Percentiles rank a stretch among this genome's conserved stretches.
phyloP scores from a whole-genome alignment of 176 grass and related monocot species.

The Eremochloa ophiuroides region DNA sequence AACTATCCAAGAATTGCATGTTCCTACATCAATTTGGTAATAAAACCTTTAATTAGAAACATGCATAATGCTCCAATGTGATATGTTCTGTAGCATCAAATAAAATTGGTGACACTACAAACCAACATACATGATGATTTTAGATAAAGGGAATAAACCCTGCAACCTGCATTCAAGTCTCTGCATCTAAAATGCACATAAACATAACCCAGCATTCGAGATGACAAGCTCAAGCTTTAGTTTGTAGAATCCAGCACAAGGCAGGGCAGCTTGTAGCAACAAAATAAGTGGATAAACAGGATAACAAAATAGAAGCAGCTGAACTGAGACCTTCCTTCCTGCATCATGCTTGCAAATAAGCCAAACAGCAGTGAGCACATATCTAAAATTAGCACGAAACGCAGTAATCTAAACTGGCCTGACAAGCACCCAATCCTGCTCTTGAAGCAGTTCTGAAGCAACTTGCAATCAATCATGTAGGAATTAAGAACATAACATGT shows the following conservation, averaged over 20 bases:
- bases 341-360: not conserved
- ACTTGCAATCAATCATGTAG: not conserved
- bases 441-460: not conserved
- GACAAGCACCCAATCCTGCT: not conserved
- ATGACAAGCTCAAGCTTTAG: too few species aligned
- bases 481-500: not conserved
- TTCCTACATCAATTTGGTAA: too few species aligned
- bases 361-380: not conserved
- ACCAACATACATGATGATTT: too few species aligned
- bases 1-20: too few species aligned
- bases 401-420: not conserved
- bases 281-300: not conserved
- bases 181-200: too few species aligned
- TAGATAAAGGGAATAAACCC: too few species aligned
- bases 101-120: too few species aligned
- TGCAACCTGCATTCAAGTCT: too few species aligned
- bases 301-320: not conserved
- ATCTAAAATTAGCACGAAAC: not conserved
- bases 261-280: not conserved
- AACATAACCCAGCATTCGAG: too few species aligned
- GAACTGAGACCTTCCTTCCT: not conserved
- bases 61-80: too few species aligned
- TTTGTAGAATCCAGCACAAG: conserved; percentile 1
- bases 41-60: too few species aligned
- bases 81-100: too few species aligned